Evolutionary conservation across 164 flowering plant species (phyloP), one percentile per base, ranked within the genome.

Genomic region (Paratinospora sagittata): DNA sequence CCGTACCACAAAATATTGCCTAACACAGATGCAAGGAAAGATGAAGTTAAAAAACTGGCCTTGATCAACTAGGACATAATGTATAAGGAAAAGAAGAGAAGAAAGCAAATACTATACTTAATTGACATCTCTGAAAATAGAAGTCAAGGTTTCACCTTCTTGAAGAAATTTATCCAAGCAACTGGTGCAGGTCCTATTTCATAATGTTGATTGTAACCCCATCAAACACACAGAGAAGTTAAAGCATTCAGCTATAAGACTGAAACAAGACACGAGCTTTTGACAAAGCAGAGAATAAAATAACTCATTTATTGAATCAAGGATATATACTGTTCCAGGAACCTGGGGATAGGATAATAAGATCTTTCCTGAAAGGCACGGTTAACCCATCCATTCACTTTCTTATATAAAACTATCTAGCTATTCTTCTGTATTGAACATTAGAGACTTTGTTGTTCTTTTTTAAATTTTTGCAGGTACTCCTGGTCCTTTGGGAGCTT

Each of bases 1-100:
- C 73, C 43, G 81, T 79, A 74, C 83, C 74, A 72, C 69, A 27
- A 77, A 91, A 91, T 70, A 91, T 68, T 52, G 82, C 91, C 97
- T 91, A 80, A 69, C 12, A 47, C 43, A 62, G 24, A 68, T 45
- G n/a, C 30, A 64, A n/a, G 0, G 11, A 27, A 61, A 14, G 8
- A 11, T 65, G 37, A 8, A 75, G 57, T 52, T 61, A n/a, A 16
- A 69, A 33, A 7, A 65, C 41, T 45, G 67, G 52, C 41, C 69
- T 24, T 49, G 13, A 34, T 6, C 52, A 39, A 26, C 39, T 13
- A 30, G 41, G 16, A 61, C 16, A 27, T 19, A 47, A 19, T 55
- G 24, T 6, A 55, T 55, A n/a, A 43, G 14, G 47, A 70, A 61
- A 7, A 27, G 17, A 69, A 39, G 11, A 24, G 5, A 6, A 14